These are phyloP conservation scores for Hypomyces rosellus DNA, from an alignment of 2,329 filamentous ascomycete genomes.

Conservation along the genomic window DNA sequence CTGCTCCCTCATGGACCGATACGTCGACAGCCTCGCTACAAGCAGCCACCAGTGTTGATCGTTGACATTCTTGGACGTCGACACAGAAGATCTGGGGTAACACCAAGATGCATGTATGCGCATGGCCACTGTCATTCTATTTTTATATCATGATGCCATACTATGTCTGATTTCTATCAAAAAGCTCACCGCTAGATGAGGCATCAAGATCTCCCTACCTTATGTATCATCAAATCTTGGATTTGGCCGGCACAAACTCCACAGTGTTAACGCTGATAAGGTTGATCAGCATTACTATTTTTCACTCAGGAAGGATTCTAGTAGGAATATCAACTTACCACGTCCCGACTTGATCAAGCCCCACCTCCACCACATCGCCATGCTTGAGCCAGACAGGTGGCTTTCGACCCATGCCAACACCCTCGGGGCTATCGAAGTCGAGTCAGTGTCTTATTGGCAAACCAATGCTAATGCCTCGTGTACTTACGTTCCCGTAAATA, in stretches of 20 bases:
- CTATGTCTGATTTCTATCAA: neutral
- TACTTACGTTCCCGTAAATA: constrained; percentile 58
- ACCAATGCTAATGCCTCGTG: neutral
- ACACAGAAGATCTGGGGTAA: too few species aligned
- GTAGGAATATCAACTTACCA: constrained; percentile 27
- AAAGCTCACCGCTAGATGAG: too few species aligned
- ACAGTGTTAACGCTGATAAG: constrained; percentile 23
- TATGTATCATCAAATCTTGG: constrained; percentile 20
- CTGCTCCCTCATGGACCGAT: too few species aligned
- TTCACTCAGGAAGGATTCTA: neutral
- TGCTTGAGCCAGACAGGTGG: constrained; percentile 64
- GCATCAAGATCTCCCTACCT: too few species aligned
- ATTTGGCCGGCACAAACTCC: constrained; percentile 22
- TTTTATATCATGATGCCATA: neutral
- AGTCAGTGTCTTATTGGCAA: neutral
- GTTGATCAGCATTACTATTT: neutral
- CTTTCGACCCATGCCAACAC: constrained; percentile 63
- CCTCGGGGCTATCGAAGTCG: constrained; percentile 46
- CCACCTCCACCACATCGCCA: constrained; percentile 64
- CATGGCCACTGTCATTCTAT: neutral
- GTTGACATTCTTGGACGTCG: too few species aligned
- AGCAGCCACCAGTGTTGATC: too few species aligned
- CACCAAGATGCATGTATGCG: too few species aligned
- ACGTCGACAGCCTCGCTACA: too few species aligned
- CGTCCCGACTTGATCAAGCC: constrained; percentile 58